Percentiles rank a stretch among this genome's conserved stretches.
These are phyloP conservation scores for Claviceps citrina DNA, from an alignment of 2,329 filamentous ascomycete genomes.

Conservation along the genomic window DNA sequence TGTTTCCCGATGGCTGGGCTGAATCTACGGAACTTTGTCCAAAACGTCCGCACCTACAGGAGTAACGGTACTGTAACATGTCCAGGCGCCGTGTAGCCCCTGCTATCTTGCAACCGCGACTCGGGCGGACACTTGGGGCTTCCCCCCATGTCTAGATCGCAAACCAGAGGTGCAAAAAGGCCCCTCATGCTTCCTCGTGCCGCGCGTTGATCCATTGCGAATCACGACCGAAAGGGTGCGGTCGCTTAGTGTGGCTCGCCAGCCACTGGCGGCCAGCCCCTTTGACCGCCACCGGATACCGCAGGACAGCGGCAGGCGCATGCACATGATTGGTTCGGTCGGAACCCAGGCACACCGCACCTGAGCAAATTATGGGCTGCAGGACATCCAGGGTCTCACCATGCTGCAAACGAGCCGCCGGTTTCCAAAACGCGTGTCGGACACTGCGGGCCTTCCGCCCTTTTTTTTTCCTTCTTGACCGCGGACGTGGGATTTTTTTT, in stretches of 20 bases:
- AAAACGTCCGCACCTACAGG: background rate
- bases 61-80: background rate
- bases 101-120: constrained; percentile 2
- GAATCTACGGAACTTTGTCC: background rate
- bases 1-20: constrained; percentile 1
- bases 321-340: too few species aligned
- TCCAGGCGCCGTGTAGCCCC: background rate
- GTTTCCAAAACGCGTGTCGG: background rate
- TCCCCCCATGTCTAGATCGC: background rate
- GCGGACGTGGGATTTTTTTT: too few species aligned
- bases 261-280: background rate
- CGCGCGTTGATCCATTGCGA: too few species aligned
- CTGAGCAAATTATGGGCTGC: constrained; percentile 1
- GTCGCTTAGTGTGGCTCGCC: too few species aligned
- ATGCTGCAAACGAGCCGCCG: background rate
- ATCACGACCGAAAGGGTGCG: too few species aligned
- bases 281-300: constrained; percentile 2
- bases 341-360: constrained; percentile 1
- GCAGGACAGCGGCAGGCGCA: too few species aligned
- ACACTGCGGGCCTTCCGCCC: background rate
- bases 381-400: constrained; percentile 2
- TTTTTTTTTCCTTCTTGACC: background rate
- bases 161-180: background rate
- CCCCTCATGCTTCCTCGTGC: background rate
- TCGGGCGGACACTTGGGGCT: background rate